A percentile compares a stretch with the other conserved stretches of the same genome.
phyloP scores from a whole-genome alignment of 2,329 filamentous ascomycete genomes.

The Verticillium longisporum region DNA sequence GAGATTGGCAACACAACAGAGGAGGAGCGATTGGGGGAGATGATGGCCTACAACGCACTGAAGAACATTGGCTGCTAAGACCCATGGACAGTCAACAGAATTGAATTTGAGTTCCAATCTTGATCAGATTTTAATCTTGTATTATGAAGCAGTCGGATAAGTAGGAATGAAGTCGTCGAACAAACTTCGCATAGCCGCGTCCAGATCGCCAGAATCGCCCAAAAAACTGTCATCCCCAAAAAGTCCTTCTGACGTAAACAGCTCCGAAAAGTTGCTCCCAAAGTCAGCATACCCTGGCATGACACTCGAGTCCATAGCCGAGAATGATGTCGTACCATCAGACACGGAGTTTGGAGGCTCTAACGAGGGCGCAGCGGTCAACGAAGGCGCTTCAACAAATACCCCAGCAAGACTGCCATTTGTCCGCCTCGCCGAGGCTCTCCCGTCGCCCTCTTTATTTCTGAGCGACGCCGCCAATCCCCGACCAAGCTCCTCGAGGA shows the following conservation, averaged over 20 bases:
- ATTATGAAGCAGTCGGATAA: not conserved
- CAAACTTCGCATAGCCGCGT: conserved; percentile 24
- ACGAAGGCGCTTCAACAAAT: not conserved
- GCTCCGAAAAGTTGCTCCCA: conserved; percentile 11
- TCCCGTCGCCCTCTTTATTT: not conserved
- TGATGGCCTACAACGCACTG: not conserved
- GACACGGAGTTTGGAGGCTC: not conserved
- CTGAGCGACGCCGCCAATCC: conserved; percentile 22
- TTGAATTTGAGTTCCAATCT: too few species aligned
- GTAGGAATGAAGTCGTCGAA: conserved; percentile 30
- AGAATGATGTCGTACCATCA: not conserved
- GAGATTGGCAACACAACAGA: conserved; percentile 29
- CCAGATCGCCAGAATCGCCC: conserved; percentile 21
- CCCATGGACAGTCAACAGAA: too few species aligned
- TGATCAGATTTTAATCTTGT: not conserved
- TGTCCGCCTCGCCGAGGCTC: not conserved
- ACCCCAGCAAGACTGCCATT: not conserved
- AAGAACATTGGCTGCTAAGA: not conserved
- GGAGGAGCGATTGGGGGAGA: conserved; percentile 17
- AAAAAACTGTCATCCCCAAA: conserved; percentile 21
- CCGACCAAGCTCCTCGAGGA: conserved; percentile 30
- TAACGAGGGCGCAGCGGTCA: not conserved
- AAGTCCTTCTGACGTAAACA: conserved; percentile 15
- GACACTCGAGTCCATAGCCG: not conserved
- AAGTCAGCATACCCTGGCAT: conserved; percentile 5